Base-by-base conservation (phyloP, 441 rosid species). In the Adansonia gregorii region DNA sequence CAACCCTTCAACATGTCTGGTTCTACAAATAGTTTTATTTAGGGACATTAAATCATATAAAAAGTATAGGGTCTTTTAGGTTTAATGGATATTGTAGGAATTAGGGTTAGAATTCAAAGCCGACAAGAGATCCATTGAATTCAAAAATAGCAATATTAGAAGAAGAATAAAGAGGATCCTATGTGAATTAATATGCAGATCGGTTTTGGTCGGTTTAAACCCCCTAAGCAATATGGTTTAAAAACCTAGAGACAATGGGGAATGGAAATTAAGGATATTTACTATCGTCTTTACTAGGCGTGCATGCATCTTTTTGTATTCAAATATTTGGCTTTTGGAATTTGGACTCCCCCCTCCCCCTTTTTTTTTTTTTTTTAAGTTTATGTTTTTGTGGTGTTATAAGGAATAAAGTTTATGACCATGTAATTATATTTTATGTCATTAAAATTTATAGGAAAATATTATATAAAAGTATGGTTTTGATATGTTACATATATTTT, bases 221-320 rank as follows among this genome's bases (percentile, higher is more conserved):
- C 35, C 35, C 35, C 35, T 27, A 27, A 27, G 35, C 35, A 27
- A 27, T n/a, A n/a, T 6, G 1, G 19, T 41, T 45, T 39, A 39
- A 0, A n/a, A 17, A 11, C 8, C 11, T 3, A 39, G 2, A 10
- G 63, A 15, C 8, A 45, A n/a, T 54, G 59, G 8, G 19, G 43
- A 45, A 17, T n/a, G 15, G 35, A 17, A 54, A 67, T 10, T 35
- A n/a, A 52, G 49, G 39, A 20, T 35, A 19, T 73, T 70, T 12
- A 60, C 59, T 51, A 6, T 70, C 27, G 74, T 70, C 61, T 27
- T 70, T 24, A 70, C 46, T 51, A 22, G 74, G 60, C 60, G 45
- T 51, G 61, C 14, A 2, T 70, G 74, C 46, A 51, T 70, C 61
- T 51, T 70, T 70, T 51, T 17, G n/a, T 49, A 70, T 12, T 24